Evolutionary conservation across 129 eudicot species (phyloP), one percentile per base, ranked within the genome.

Genomic region (Artemisia argyi): DNA sequence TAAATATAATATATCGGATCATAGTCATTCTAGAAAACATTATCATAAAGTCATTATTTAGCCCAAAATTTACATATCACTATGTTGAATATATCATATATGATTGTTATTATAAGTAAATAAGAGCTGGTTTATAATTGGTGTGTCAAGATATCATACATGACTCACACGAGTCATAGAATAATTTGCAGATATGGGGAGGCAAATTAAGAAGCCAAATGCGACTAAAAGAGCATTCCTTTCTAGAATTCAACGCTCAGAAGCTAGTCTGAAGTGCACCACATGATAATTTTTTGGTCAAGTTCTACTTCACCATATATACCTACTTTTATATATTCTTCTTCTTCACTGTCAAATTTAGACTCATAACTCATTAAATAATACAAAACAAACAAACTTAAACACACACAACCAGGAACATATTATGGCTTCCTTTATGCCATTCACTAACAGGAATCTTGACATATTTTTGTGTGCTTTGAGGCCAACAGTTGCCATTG

Each of bases 371-470:
- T 17, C 50, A 39, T 39, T 7, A 7, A 39, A 39, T 7, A 39
- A 7, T 8, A 39, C 10, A 39, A 8, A 39, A 39, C 35, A 30
- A 39, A 39, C 10, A 39, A 39, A 7, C 46, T 7, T 35, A 35
- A 35, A 35, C n/a, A 53, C 15, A 71, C 32, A 69, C 4, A 59
- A 8, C 28, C 11, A 65, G 2, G 65, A 2, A 53, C 16, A 62
- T 46, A 47, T 53, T 26, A 83, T 84, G 88, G 82, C 91, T 46
- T 88, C 89, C 65, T 88, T 81, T 78, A 75, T 83, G 77, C 96
- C 96, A 57, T 88, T 85, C 70, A 85, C 68, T 73, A 83, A 63
- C 76, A 88, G 64, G 76, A 88, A 85, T 71, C 78, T 88, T 35
- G 96, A 88, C 59, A 74, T 83, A 32, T 81, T 78, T 55, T 70